Evolutionary conservation across 2,329 filamentous ascomycete species (phyloP).

Genomic region (Fusarium irregulare): DNA sequence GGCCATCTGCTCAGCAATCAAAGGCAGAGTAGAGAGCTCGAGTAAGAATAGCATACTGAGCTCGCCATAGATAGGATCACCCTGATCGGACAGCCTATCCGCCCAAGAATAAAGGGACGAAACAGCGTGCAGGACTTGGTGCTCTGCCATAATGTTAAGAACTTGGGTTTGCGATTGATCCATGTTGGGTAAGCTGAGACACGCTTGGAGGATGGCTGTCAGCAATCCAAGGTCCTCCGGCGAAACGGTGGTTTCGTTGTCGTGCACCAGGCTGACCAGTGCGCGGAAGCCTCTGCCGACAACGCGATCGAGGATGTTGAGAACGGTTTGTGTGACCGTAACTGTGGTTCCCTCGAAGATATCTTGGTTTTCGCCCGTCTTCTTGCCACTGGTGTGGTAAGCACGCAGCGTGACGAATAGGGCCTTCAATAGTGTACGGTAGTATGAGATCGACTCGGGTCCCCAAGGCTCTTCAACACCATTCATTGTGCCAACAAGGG

Average conservation of each 20-base stretch:
- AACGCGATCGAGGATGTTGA: slow-evolving; percentile 83
- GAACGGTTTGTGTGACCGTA: slow-evolving; percentile 68
- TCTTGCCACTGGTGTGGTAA: slow-evolving; percentile 58
- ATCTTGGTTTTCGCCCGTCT: slow-evolving; percentile 49
- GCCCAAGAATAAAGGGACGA: slow-evolving; percentile 94
- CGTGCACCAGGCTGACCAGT: slow-evolving; percentile 84
- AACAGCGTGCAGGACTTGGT: slow-evolving; percentile 82
- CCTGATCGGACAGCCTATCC: slow-evolving; percentile 79
- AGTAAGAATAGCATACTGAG: slow-evolving; percentile 90
- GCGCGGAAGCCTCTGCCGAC: slow-evolving; percentile 86
- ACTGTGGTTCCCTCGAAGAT: slow-evolving; percentile 54
- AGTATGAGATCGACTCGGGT: slow-evolving; percentile 71
- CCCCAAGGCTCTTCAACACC: slow-evolving; percentile 66
- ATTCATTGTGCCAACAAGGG: slow-evolving; percentile 64
- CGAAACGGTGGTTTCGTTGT: slow-evolving; percentile 68
- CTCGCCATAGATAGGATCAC: slow-evolving; percentile 92
- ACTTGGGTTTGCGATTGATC: slow-evolving; percentile 78
- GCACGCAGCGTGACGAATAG: slow-evolving; percentile 84
- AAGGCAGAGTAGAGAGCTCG: slow-evolving; percentile 83
- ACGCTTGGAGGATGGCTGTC: slow-evolving; percentile 87
- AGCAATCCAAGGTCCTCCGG: slow-evolving; percentile 88
- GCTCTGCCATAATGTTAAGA: slow-evolving; percentile 74
- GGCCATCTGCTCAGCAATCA: slow-evolving; percentile 89
- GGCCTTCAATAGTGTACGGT: slow-evolving; percentile 84
- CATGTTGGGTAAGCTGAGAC: slow-evolving; percentile 81